phyloP scores from a whole-genome alignment of 768 basidiomycete genomes.

The Tylopilus felleus region DNA sequence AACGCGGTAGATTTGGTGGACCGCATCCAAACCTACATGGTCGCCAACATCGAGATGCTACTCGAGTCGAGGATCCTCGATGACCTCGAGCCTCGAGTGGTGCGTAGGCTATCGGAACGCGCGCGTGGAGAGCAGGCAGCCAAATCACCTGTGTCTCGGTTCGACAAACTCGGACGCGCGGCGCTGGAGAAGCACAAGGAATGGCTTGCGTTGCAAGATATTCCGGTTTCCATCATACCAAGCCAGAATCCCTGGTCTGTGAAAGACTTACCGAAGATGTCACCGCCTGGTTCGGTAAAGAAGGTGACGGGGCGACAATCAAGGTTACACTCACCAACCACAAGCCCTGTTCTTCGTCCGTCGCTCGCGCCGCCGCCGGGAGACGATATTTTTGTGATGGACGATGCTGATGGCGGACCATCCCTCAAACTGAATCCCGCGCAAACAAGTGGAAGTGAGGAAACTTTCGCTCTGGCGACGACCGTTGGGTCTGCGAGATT shows the following conservation, averaged over 20 bases:
- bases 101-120: conserved; percentile 64
- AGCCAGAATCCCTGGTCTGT: conserved; percentile 19
- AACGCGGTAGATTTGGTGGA: conserved; percentile 65
- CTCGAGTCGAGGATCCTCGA: conserved; percentile 81
- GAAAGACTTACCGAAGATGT: conserved; percentile 31
- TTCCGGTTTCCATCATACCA: conserved; percentile 54
- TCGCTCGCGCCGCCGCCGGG: conserved; percentile 21
- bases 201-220: conserved; percentile 70
- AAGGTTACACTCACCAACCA: conserved; percentile 4
- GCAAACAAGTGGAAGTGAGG: conserved; percentile 7
- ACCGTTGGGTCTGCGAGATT: conserved; percentile 18
- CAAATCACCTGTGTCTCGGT: conserved; percentile 66
- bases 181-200: conserved; percentile 60
- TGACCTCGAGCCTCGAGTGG: conserved; percentile 59
- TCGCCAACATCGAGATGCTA: conserved; percentile 81
- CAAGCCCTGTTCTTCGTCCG: conserved; percentile 27
- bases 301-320: conserved; percentile 2
- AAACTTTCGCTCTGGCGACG: neutral
- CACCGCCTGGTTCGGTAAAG: conserved; percentile 27
- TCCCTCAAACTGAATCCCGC: conserved; percentile 21
- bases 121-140: conserved; percentile 55
- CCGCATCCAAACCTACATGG: conserved; percentile 75
- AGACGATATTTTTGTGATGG: conserved; percentile 84
- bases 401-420: conserved; percentile 54
- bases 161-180: conserved; percentile 45